Conservation (phyloP, 1,139 yeast genomes). For the Lodderomyces jiufengensis region DNA sequence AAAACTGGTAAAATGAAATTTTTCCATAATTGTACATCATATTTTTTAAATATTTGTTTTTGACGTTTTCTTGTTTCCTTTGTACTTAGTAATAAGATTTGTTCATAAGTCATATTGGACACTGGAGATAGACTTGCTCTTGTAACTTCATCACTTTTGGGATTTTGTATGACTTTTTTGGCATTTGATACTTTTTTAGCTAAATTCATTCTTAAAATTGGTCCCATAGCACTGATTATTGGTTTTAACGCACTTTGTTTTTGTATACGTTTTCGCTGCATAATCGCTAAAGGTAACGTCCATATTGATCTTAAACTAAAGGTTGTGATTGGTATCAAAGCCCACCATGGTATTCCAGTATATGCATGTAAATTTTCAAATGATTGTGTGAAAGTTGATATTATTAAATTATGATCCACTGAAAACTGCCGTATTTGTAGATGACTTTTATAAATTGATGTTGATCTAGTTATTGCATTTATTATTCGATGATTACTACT, state of each 20-base stretch:
- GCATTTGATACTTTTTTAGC: conserved; percentile 53
- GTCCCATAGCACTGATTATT: conserved; percentile 68
- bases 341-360: conserved; percentile 80
- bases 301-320: conserved; percentile 57
- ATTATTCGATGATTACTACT: too few relatives aligned
- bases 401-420: conserved; percentile 18
- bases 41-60: conserved; percentile 58
- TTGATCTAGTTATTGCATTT: too few relatives aligned
- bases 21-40: conserved; percentile 78
- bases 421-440: conserved; percentile 10
- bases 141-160: conserved; percentile 1
- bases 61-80: conserved; percentile 80
- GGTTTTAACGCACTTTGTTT: conserved; percentile 71
- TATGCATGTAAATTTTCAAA: conserved; percentile 48
- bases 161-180: conserved; percentile 16
- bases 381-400: conserved; percentile 36
- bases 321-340: conserved; percentile 72
- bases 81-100: conserved; percentile 65
- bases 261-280: conserved; percentile 65
- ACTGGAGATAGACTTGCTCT: conserved; percentile 16
- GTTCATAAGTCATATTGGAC: conserved; percentile 66
- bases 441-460: too few relatives aligned
- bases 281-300: conserved; percentile 76
- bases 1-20: conserved; percentile 68
- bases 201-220: conserved; percentile 67